These are phyloP conservation scores for Suillus subaureus DNA, from an alignment of 768 basidiomycete genomes.

Conservation along the genomic window DNA sequence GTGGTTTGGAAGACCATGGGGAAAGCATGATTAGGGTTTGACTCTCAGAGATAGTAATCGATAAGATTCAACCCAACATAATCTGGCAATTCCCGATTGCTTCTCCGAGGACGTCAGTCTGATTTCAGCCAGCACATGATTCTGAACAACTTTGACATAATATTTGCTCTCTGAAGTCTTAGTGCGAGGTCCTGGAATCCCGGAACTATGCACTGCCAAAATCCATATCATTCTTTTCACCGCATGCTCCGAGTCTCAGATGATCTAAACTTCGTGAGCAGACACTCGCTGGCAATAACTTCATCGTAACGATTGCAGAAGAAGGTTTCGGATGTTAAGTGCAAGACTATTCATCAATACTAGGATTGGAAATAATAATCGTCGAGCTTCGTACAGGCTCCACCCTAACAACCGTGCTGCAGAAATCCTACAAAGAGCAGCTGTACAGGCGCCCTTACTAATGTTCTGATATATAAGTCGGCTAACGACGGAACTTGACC, in stretches of 20 bases:
- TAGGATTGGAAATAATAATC: neutral
- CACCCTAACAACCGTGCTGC: neutral
- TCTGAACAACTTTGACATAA: neutral
- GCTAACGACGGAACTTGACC: neutral
- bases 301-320: neutral
- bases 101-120: neutral
- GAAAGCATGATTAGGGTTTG: neutral
- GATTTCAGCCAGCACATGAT: neutral
- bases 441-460: neutral
- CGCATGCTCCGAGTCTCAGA: neutral
- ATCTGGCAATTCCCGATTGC: slow-evolving; percentile 2
- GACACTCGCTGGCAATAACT: neutral
- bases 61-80: neutral
- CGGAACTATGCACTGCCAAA: neutral
- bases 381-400: neutral
- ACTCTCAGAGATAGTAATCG: neutral
- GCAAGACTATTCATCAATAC: neutral
- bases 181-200: neutral
- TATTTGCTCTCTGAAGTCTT: too few species aligned
- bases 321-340: neutral
- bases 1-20: slow-evolving; percentile 13
- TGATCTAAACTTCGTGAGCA: neutral
- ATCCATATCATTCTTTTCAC: neutral
- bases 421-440: neutral
- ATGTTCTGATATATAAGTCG: neutral